phyloP scores from a whole-genome alignment of 306 rosid genomes.

The Clitoria ternatea region DNA sequence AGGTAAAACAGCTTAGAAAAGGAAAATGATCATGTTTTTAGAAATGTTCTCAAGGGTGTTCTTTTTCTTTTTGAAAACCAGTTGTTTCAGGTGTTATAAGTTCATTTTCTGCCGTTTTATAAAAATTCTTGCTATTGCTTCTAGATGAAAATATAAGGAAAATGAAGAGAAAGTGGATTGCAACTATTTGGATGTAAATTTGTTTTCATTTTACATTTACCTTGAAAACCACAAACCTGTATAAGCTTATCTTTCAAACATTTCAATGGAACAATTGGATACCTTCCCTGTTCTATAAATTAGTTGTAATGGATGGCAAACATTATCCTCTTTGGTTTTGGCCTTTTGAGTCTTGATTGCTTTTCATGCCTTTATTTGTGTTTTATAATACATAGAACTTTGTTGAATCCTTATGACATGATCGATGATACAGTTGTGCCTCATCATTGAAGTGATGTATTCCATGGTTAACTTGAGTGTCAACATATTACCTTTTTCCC shows the following conservation, averaged over 20 bases:
- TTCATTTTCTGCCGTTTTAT: neutral
- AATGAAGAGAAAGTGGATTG: neutral
- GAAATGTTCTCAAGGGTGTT: neutral
- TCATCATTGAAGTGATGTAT: neutral
- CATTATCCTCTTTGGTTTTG: constrained; percentile 14
- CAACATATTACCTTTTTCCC: neutral
- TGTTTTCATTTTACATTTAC: neutral
- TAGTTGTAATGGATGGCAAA: neutral
- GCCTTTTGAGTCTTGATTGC: neutral
- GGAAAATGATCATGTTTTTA: constrained; percentile 1
- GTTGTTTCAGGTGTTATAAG: neutral
- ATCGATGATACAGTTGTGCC: neutral
- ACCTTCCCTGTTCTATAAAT: neutral
- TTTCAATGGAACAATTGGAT: neutral
- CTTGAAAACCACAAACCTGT: neutral
- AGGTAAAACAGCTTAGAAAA: constrained; percentile 26
- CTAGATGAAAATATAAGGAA: neutral
- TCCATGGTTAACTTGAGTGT: neutral
- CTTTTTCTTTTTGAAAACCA: neutral
- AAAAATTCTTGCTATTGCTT: constrained; percentile 8
- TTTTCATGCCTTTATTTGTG: neutral
- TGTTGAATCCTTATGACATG: neutral
- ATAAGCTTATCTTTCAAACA: neutral
- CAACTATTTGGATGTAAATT: neutral
- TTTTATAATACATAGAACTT: neutral